These are phyloP conservation scores for Hysterangium stoloniferum DNA, from an alignment of 768 basidiomycete genomes.

Conservation along the genomic window DNA sequence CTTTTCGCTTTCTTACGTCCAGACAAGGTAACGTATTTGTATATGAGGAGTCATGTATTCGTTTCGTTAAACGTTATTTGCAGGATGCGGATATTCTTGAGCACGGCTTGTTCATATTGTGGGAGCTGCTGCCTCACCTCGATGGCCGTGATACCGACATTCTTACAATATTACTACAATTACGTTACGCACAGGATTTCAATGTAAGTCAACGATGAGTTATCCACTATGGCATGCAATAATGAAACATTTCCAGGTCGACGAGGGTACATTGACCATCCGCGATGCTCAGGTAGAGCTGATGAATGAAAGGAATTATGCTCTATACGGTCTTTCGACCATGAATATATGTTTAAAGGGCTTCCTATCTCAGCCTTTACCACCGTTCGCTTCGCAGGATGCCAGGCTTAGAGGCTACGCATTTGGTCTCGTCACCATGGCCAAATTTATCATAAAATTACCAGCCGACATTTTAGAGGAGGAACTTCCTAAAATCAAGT, in stretches of 20 bases:
- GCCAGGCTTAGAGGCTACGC: conserved; percentile 63
- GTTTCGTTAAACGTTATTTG: neutral
- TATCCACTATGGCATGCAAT: neutral
- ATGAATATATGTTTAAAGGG: conserved; percentile 64
- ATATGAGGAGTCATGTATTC: neutral
- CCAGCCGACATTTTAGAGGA: conserved; percentile 83
- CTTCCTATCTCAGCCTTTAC: conserved; percentile 49
- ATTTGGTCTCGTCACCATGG: conserved; percentile 77
- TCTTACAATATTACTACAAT: conserved; percentile 58
- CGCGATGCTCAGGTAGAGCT: conserved; percentile 43
- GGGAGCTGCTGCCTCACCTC: conserved; percentile 70
- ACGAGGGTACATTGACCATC: conserved; percentile 77
- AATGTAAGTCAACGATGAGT: conserved; percentile 42
- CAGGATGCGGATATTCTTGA: conserved; percentile 62
- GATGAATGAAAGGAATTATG: conserved; percentile 63
- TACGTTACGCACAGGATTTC: conserved; percentile 65
- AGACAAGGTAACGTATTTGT: conserved; percentile 41
- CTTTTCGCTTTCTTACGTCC: conserved; percentile 58
- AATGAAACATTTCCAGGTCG: conserved; percentile 42
- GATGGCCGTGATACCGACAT: conserved; percentile 77
- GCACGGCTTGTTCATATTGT: conserved; percentile 73
- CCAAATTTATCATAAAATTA: conserved; percentile 73
- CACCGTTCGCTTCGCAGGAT: conserved; percentile 36
- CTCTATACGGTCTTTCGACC: conserved; percentile 79
- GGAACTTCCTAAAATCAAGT: conserved; percentile 69